Evolutionary conservation across 2,329 filamentous ascomycete genomes (phyloP).

Genomic region (Fusarium musae): DNA sequence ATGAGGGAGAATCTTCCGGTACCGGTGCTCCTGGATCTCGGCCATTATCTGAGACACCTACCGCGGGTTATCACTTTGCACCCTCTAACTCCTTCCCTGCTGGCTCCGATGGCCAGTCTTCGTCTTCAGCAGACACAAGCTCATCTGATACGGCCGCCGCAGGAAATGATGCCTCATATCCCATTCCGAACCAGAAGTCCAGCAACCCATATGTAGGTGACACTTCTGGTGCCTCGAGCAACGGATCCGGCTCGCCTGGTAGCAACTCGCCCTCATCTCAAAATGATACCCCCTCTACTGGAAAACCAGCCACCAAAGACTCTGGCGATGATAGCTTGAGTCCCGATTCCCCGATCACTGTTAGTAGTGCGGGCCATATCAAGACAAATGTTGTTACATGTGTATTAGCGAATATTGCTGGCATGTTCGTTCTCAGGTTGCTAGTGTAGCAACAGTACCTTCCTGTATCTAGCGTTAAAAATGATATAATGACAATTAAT

Average conservation of each 20-base stretch:
- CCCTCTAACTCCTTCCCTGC: not conserved
- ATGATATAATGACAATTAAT: not conserved
- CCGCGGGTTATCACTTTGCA: not conserved
- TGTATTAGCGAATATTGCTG: not conserved
- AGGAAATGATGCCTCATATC: accelerated
- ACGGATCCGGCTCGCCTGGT: not conserved
- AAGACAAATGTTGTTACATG: not conserved
- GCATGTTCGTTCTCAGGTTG: not conserved
- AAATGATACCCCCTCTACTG: not conserved
- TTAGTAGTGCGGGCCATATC: not conserved
- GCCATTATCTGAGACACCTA: not conserved
- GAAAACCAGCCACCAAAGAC: not conserved
- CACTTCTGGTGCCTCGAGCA: not conserved
- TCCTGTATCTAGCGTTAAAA: not conserved
- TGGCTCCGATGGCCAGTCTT: not conserved
- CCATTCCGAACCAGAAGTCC: not conserved
- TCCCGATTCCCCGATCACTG: not conserved
- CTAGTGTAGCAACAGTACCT: not conserved
- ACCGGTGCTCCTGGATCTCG: not conserved
- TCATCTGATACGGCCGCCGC: not conserved
- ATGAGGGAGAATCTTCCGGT: not conserved
- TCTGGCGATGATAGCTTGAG: not conserved
- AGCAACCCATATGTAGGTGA: not conserved
- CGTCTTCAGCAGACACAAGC: not conserved
- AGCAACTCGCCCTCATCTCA: not conserved